Evolutionary conservation across 116 monocot genomes (phyloP).

Genomic region (Phalaenopsis hybrid): DNA sequence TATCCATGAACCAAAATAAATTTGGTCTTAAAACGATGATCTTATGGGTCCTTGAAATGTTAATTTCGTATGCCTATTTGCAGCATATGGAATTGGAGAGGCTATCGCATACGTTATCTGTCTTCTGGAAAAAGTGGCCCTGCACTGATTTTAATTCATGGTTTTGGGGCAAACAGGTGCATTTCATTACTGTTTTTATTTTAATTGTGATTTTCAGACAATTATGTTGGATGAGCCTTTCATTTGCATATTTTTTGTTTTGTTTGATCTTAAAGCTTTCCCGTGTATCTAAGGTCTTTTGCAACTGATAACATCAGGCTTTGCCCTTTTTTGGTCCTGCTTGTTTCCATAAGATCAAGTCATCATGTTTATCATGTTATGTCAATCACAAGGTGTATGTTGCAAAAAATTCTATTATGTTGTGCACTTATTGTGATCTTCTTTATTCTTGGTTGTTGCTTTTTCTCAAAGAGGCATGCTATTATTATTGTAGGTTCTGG

Average conservation of each 20-base stretch:
- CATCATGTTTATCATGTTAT: neutral
- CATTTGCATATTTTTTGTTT: neutral
- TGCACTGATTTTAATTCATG: conserved; percentile 84
- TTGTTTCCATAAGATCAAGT: neutral
- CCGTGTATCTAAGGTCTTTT: neutral
- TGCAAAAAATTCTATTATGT: neutral
- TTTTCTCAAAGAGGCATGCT: no score
- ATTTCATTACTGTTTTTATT: conserved; percentile 28
- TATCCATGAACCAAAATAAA: neutral
- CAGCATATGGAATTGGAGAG: conserved; percentile 72
- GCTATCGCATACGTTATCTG: conserved; percentile 78
- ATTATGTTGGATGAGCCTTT: neutral
- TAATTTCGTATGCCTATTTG: neutral
- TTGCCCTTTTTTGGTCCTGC: neutral
- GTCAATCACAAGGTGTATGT: neutral
- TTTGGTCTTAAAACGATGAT: neutral
- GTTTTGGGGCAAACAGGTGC: conserved; percentile 98
- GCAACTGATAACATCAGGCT: neutral
- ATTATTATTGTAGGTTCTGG: no score
- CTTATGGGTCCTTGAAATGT: neutral
- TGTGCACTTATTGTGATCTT: neutral
- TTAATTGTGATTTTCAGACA: neutral
- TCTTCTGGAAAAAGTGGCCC: conserved; percentile 69
- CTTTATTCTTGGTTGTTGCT: neutral
- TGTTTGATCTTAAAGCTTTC: neutral